Percentiles rank a stretch among this genome's conserved stretches.
phyloP scores from a whole-genome alignment of 2,329 filamentous ascomycete genomes.

The Neofusicoccum sp. region DNA sequence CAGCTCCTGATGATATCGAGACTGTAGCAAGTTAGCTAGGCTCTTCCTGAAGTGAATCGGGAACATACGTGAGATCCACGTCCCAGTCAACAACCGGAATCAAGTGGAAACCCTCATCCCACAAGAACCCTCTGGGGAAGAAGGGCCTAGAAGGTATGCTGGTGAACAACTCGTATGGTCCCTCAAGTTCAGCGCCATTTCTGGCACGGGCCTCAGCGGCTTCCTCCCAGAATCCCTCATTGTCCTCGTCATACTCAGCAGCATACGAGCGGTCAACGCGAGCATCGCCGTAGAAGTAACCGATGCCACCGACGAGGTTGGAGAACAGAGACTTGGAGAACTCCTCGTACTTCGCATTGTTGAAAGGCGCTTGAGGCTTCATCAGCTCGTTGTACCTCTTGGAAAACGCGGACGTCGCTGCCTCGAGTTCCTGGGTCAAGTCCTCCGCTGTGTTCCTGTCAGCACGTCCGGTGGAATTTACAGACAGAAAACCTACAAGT shows the following conservation, averaged over 20 bases:
- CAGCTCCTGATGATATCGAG: slow-evolving; percentile 89
- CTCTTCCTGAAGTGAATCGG: too few species aligned
- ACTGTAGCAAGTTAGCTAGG: slow-evolving; percentile 37
- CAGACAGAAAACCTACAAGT: slow-evolving; percentile 42
- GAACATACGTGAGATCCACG: slow-evolving; percentile 70
- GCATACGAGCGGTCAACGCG: slow-evolving; percentile 88
- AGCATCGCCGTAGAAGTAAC: slow-evolving; percentile 88
- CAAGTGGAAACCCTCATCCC: slow-evolving; percentile 97
- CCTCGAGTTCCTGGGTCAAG: slow-evolving; percentile 67
- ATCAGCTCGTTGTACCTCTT: slow-evolving; percentile 73
- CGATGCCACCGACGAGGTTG: slow-evolving; percentile 89
- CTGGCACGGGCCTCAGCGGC: slow-evolving; percentile 74
- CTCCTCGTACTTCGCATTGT: slow-evolving; percentile 66
- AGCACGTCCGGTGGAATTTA: neutral
- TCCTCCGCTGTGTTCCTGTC: slow-evolving; percentile 46
- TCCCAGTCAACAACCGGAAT: slow-evolving; percentile 93
- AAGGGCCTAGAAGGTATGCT: slow-evolving; percentile 90
- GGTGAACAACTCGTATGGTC: slow-evolving; percentile 85
- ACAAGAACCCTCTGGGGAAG: slow-evolving; percentile 93
- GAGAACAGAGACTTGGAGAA: slow-evolving; percentile 92
- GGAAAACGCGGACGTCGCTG: slow-evolving; percentile 66
- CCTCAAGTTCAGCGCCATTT: slow-evolving; percentile 68
- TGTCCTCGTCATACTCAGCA: slow-evolving; percentile 91
- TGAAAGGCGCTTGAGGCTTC: slow-evolving; percentile 72
- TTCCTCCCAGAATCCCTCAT: slow-evolving; percentile 94